Percentiles rank a stretch among this genome's conserved stretches.
Conservation (phyloP, 2,329 filamentous ascomycete genomes). For the Tympanopsis confertula region DNA sequence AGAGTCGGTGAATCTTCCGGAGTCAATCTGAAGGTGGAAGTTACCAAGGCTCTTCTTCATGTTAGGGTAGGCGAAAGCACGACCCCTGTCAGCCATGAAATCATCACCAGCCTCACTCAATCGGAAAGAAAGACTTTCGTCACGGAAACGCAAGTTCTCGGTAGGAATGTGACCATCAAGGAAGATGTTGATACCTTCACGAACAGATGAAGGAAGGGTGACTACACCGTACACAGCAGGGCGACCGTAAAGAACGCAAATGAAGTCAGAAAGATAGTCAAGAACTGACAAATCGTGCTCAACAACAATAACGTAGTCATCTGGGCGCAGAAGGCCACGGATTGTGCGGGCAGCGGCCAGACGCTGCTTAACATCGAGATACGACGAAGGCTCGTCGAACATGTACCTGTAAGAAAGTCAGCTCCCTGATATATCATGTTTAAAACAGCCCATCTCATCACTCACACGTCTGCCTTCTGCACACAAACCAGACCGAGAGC, state of each 20-base stretch:
- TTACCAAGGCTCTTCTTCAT: conserved; percentile 89
- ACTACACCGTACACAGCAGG: conserved; percentile 97
- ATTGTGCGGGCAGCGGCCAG: conserved; percentile 85
- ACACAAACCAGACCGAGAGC: conserved; percentile 93
- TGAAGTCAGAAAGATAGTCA: conserved; percentile 96
- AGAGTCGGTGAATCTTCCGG: conserved; percentile 87
- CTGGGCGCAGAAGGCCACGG: conserved; percentile 72
- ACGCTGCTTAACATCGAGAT: conserved; percentile 98
- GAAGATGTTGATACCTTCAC: conserved; percentile 99
- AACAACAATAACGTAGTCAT: conserved; percentile 96
- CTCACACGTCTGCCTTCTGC: conserved; percentile 73
- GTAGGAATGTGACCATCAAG: conserved; percentile 95
- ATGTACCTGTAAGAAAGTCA: conserved; percentile 49
- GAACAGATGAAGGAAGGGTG: conserved; percentile 85
- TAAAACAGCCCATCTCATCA: too few species aligned
- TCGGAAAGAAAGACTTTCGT: conserved; percentile 91
- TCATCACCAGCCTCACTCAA: conserved; percentile 84
- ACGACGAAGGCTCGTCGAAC: conserved; percentile 99
- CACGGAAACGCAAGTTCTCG: conserved; percentile 95
- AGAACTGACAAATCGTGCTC: conserved; percentile 98
- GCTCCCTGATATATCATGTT: too few species aligned
- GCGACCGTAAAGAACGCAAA: conserved; percentile 91
- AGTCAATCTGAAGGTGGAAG: conserved; percentile 74
- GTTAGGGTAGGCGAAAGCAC: conserved; percentile 73
- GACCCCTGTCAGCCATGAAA: conserved; percentile 70